Percentiles rank a stretch among this genome's conserved stretches.
phyloP scores from a whole-genome alignment of 1,284 basidiomycete species.

The Naganishia sp. region DNA sequence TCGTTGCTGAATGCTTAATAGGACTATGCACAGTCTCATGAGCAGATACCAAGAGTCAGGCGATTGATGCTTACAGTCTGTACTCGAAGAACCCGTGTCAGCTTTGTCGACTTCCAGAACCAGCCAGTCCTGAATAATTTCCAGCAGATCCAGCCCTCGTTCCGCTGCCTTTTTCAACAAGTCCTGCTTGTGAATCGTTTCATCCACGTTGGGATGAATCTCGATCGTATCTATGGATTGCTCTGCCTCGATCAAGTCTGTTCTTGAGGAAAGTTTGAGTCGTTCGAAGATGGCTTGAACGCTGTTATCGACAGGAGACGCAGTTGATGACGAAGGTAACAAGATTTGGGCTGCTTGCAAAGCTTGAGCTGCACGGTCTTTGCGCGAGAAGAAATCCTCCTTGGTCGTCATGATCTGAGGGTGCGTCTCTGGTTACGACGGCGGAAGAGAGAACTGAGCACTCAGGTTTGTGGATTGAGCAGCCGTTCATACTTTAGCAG shows the following conservation, averaged over 20 bases:
- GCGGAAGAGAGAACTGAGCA: neutral
- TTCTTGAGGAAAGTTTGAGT: neutral
- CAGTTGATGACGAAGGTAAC: slow-evolving; percentile 12
- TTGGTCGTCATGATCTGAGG: neutral
- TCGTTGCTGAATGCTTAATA: slow-evolving; percentile 23
- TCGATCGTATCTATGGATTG: neutral
- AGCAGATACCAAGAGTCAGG: neutral
- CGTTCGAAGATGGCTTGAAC: slow-evolving; percentile 12
- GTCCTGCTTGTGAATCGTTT: slow-evolving; percentile 1
- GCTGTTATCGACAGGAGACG: slow-evolving; percentile 13
- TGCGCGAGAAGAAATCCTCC: neutral
- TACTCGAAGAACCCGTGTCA: neutral
- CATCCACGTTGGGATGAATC: neutral
- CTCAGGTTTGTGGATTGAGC: too few species aligned
- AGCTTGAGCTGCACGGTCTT: neutral
- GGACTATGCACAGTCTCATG: slow-evolving; percentile 1
- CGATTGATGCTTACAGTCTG: slow-evolving; percentile 20
- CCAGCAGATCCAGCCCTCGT: slow-evolving; percentile 18
- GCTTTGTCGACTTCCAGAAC: neutral
- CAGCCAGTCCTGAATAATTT: slow-evolving; percentile 23
- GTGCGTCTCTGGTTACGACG: too few species aligned
- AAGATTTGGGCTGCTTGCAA: slow-evolving; percentile 1
- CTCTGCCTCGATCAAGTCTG: neutral
- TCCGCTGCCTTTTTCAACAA: slow-evolving; percentile 16
- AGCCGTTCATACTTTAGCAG: neutral